These are phyloP conservation scores for Penicillium macrosclerotiorum DNA, from an alignment of 495 filamentous ascomycete species.

Conservation along the genomic window DNA sequence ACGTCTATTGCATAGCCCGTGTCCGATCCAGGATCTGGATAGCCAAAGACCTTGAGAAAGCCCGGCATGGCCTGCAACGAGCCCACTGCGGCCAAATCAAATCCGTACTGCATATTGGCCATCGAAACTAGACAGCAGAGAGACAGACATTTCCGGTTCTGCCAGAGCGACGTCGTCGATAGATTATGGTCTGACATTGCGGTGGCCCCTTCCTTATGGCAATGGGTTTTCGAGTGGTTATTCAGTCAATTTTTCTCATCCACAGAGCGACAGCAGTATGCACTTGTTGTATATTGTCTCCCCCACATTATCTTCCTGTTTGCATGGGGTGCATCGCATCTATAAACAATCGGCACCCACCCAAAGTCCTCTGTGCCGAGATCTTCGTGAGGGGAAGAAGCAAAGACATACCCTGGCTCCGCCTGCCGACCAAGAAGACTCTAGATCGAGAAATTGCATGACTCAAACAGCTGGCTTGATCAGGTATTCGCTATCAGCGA, in stretches of 20 bases:
- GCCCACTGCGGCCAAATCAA: conserved; percentile 15
- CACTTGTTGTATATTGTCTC: too few species aligned
- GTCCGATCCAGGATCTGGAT: conserved; percentile 6
- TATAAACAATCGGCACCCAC: too few species aligned
- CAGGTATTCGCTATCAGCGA: background rate
- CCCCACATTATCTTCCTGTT: too few species aligned
- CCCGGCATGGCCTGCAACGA: conserved; percentile 19
- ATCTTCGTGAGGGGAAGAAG: background rate
- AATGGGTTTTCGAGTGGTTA: too few species aligned
- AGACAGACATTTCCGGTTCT: conserved; percentile 17
- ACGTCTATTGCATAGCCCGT: conserved; percentile 17
- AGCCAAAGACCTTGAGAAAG: conserved; percentile 18
- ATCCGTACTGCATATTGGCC: conserved; percentile 20
- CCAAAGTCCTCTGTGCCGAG: background rate
- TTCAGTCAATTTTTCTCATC: too few species aligned
- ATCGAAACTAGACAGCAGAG: conserved; percentile 17
- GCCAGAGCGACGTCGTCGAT: conserved; percentile 16
- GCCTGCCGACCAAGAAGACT: background rate
- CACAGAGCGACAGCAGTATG: too few species aligned
- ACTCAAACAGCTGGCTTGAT: background rate
- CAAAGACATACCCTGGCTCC: background rate
- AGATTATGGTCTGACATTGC: conserved; percentile 6
- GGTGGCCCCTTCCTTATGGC: too few species aligned
- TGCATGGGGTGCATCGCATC: too few species aligned
- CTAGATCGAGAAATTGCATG: background rate